Evolutionary conservation across 2,329 filamentous ascomycete genomes (phyloP).

Genomic region (Cladobotryum mycophilum): DNA sequence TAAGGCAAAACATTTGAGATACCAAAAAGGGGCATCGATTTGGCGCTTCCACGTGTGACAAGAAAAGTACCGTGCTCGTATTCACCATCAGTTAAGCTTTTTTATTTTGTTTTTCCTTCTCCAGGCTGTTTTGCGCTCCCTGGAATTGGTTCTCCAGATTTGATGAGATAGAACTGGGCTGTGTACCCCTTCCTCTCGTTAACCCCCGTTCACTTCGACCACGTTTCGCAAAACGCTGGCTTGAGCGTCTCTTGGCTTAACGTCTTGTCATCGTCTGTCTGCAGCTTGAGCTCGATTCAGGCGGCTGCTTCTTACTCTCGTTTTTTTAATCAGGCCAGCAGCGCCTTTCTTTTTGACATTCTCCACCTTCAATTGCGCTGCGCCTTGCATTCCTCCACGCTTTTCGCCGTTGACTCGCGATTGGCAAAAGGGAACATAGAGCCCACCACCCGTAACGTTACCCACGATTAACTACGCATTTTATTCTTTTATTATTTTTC

Average conservation of each 20-base stretch:
- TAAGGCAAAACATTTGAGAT: too few relatives aligned
- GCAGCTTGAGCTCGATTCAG: background rate
- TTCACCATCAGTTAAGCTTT: too few relatives aligned
- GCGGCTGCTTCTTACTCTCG: background rate
- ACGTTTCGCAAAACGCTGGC: too few relatives aligned
- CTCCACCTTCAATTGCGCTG: background rate
- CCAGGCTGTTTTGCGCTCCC: too few relatives aligned
- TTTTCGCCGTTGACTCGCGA: background rate
- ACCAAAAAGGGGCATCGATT: too few relatives aligned
- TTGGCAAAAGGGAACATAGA: background rate
- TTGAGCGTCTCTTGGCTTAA: background rate
- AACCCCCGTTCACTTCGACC: too few relatives aligned
- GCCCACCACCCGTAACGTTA: background rate
- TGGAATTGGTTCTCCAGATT: too few relatives aligned
- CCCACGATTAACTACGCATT: background rate
- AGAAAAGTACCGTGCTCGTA: too few relatives aligned
- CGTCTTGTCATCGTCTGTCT: background rate
- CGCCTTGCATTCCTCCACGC: background rate
- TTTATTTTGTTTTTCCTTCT: too few relatives aligned
- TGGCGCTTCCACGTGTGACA: too few relatives aligned
- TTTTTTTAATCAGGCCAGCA: background rate
- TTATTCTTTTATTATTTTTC: background rate
- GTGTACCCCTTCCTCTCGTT: too few relatives aligned
- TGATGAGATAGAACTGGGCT: too few relatives aligned
- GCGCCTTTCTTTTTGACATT: background rate